These are phyloP conservation scores for Uronychia binucleata DNA, from an alignment of 73 alveolate species.

Conservation along the genomic window DNA sequence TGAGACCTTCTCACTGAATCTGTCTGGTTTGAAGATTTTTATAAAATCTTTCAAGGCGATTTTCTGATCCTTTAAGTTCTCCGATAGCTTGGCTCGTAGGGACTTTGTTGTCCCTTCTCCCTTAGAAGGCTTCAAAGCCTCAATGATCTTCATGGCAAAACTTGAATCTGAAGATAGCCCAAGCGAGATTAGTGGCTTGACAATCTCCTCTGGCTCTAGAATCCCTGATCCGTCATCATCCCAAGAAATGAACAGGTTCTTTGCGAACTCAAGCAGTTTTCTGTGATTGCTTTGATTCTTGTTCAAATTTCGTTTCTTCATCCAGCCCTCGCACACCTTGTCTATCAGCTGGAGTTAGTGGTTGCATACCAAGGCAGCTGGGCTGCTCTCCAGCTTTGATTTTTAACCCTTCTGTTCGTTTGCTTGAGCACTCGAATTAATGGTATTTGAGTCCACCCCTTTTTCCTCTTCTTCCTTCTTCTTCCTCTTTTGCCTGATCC, in stretches of 20 bases:
- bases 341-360: background rate
- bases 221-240: conserved; percentile 64
- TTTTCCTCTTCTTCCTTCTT: background rate
- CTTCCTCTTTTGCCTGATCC: background rate
- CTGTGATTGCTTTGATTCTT: background rate
- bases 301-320: background rate
- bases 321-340: background rate
- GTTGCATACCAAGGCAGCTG: background rate
- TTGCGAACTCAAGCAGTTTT: conserved; percentile 51
- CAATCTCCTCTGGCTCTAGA: conserved; percentile 41
- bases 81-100: no score
- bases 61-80: conserved; percentile 53
- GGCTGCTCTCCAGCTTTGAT: background rate
- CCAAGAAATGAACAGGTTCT: conserved; percentile 58
- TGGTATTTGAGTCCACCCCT: background rate
- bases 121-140: conserved; percentile 19
- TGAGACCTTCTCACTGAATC: conserved; percentile 47
- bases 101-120: conserved; percentile 2
- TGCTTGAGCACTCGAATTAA: no score
- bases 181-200: conserved; percentile 35
- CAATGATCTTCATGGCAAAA: conserved; percentile 40
- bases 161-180: conserved; percentile 49
- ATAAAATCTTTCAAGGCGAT: conserved; percentile 58
- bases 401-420: no score
- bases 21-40: conserved; percentile 52